A percentile compares a stretch with the other conserved stretches of the same genome.
These are phyloP conservation scores for Cynara cardunculus DNA, from an alignment of 129 eudicot species.

Conservation along the genomic window DNA sequence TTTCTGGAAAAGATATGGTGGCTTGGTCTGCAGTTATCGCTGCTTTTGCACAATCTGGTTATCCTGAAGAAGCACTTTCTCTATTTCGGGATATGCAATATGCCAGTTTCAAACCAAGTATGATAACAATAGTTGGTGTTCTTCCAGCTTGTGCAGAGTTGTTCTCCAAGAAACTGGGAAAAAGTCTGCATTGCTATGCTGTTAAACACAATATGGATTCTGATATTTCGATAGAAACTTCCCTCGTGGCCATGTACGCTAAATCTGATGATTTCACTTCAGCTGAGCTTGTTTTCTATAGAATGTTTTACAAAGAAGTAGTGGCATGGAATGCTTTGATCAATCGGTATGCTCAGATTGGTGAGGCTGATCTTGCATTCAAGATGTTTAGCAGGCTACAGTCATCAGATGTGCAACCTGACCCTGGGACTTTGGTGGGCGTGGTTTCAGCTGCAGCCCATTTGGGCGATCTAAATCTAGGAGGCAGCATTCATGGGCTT, in stretches of 20 bases:
- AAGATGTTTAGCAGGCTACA: conserved; percentile 34
- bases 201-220: conserved; percentile 37
- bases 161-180: conserved; percentile 40
- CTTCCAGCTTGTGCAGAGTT: conserved; percentile 68
- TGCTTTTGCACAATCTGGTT: conserved; percentile 55
- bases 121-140: conserved; percentile 50
- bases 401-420: conserved; percentile 43
- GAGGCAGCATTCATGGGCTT: conserved; percentile 49
- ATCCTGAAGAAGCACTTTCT: conserved; percentile 48
- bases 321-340: conserved; percentile 73
- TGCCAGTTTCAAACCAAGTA: conserved; percentile 46
- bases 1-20: conserved; percentile 60
- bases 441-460: conserved; percentile 50
- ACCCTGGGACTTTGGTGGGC: conserved; percentile 56
- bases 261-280: conserved; percentile 37
- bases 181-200: conserved; percentile 58
- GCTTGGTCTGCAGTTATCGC: conserved; percentile 78
- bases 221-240: conserved; percentile 41
- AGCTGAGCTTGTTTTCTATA: conserved; percentile 43
- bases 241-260: conserved; percentile 73
- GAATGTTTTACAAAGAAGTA: conserved; percentile 45
- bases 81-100: conserved; percentile 56
- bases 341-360: conserved; percentile 52
- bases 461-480: conserved; percentile 39
- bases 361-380: conserved; percentile 40